Evolutionary conservation across 1,139 yeast species (phyloP), one percentile per base, ranked within the genome.

Genomic region (Saccharomyces uvarum): DNA sequence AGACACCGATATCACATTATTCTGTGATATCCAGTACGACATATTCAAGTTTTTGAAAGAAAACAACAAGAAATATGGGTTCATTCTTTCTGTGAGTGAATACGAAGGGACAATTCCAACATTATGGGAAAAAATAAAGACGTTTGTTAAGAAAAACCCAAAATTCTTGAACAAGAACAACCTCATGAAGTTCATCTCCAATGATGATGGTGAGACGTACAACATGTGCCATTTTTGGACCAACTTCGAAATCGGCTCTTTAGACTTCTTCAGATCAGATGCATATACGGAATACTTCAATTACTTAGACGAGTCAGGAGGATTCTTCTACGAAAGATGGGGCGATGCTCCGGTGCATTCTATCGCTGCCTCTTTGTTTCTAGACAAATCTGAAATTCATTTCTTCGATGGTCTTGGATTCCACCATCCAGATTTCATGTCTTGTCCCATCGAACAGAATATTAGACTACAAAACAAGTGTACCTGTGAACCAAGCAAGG

Each of bases 331-430:
- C 69, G 96, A 88, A 73, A 79, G 96, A 69, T 88, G 96, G 95
- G 96, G 96, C 57, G 96, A 88, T 72, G 96, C 96, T 11, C 96
- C 96, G 42, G 84, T 88, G 44, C 96, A 88, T 69, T 86, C 95
- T 13, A 82, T 88, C 64, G 96, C 93, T 13, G 96, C 87, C n/a
- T 76, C 91, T 2, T 73, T 88, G 57, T 83, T 88, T 71, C 73
- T 87, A 67, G 81, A 84, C 58, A 79, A 79, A 69, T 81, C 79
- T 41, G 79, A 82, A 67, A 70, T 87, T 54, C 93, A 89, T 69
- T 85, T 84, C 77, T 86, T 88, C 68, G 88, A 84, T 56, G 95
- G 89, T 64, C 78, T 88, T 57, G 95, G 96, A 57, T 87, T 88
- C 73, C 85, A 75, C 70, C 96, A 89, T 67, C 84, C 81, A 60